These are phyloP conservation scores for Hysterium pulicare DNA, from an alignment of 2,329 filamentous ascomycete genomes.

Conservation along the genomic window DNA sequence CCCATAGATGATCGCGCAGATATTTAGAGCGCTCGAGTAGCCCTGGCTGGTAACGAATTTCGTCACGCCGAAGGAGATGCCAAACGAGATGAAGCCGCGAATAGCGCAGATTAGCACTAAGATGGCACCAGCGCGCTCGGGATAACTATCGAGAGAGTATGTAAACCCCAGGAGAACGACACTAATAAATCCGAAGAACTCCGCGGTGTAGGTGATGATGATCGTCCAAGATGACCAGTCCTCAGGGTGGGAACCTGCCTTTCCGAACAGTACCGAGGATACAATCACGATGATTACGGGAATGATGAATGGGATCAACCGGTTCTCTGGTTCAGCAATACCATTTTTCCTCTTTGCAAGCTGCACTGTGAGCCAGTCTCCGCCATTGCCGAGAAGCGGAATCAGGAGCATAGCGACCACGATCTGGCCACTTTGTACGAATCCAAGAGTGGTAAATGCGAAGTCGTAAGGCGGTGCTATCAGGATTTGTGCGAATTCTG, in stretches of 20 bases:
- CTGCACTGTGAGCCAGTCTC: slow-evolving; percentile 32
- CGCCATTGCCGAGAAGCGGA: slow-evolving; percentile 22
- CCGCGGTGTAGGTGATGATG: slow-evolving; percentile 8
- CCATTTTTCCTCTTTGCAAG: slow-evolving; percentile 32
- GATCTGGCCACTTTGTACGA: slow-evolving; percentile 24
- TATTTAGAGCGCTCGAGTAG: slow-evolving; percentile 7
- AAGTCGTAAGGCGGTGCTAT: slow-evolving; percentile 17
- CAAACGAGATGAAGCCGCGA: slow-evolving; percentile 9
- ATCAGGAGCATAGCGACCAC: slow-evolving; percentile 29
- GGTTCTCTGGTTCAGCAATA: slow-evolving; percentile 39
- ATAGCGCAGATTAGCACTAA: slow-evolving; percentile 11
- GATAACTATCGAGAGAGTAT: slow-evolving; percentile 8
- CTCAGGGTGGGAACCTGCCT: slow-evolving; percentile 31
- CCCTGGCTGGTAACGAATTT: no score
- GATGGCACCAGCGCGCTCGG: slow-evolving; percentile 9
- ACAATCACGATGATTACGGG: slow-evolving; percentile 35
- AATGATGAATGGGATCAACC: slow-evolving; percentile 37
- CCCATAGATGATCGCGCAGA: slow-evolving; percentile 7
- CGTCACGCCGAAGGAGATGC: no score
- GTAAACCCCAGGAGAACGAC: slow-evolving; percentile 11
- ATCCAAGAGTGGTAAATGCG: slow-evolving; percentile 13
- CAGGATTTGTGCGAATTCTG: slow-evolving; percentile 17
- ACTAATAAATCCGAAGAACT: slow-evolving; percentile 9
- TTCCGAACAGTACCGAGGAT: slow-evolving; percentile 16
- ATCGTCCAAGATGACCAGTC: no score